Evolutionary conservation across 257 asterid genomes (phyloP).

Genomic region (Solanum pimpinellifolium): DNA sequence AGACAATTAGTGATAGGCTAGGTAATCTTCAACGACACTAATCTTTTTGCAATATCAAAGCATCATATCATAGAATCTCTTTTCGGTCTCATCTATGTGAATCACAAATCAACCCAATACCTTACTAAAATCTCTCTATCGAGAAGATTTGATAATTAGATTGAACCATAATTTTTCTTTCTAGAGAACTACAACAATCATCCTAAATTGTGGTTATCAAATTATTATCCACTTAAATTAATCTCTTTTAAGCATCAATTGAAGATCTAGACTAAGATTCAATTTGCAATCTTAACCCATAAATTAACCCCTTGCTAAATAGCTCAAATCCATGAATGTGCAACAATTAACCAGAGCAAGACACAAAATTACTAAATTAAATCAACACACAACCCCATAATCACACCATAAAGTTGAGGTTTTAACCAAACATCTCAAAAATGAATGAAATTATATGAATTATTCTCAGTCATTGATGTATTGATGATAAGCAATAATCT

Average conservation of each 20-base stretch:
- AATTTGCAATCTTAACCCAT: neutral
- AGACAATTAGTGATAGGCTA: neutral
- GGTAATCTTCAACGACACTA: neutral
- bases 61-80: neutral
- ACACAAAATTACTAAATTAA: neutral
- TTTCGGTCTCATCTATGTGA: neutral
- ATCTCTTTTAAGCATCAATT: neutral
- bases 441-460: neutral
- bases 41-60: neutral
- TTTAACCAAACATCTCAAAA: neutral
- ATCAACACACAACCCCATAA: neutral
- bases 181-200: no score
- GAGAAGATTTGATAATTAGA: neutral
- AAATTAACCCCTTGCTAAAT: neutral
- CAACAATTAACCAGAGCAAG: neutral
- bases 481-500: neutral
- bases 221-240: neutral
- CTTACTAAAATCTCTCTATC: neutral
- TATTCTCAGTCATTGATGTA: neutral
- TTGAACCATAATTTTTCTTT: neutral
- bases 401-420: neutral
- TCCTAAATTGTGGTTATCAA: neutral
- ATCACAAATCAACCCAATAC: neutral
- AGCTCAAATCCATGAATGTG: neutral
- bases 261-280: neutral